phyloP scores from a whole-genome alignment of 2,329 filamentous ascomycete species.

The Colletotrichum orchidophilum region DNA sequence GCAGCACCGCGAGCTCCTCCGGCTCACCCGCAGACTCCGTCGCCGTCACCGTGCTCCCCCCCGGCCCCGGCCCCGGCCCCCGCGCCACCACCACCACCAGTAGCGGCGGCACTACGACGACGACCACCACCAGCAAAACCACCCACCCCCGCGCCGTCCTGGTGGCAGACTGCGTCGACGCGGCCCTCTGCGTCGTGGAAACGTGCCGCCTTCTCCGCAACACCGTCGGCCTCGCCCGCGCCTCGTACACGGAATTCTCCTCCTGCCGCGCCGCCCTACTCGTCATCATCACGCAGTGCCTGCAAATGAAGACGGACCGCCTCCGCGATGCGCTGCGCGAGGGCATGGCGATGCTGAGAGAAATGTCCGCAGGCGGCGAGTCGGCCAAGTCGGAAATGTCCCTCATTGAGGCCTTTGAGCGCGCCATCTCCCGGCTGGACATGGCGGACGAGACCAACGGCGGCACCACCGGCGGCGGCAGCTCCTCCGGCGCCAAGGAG shows the following conservation, averaged over 20 bases:
- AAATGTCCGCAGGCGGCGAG: conserved; percentile 62
- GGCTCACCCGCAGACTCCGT: conserved; percentile 40
- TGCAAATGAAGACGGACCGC: conserved; percentile 48
- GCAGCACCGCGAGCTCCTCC: conserved; percentile 42
- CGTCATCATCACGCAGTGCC: conserved; percentile 53
- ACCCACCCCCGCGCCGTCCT: conserved; percentile 47
- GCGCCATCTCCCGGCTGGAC: conserved; percentile 56
- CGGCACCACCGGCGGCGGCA: background rate
- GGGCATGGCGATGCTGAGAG: conserved; percentile 60
- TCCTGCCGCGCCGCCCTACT: conserved; percentile 63
- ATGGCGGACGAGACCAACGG: conserved; percentile 46
- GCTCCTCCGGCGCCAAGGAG: conserved; percentile 43
- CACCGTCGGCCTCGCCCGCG: conserved; percentile 61
- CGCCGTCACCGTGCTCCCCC: conserved; percentile 3
- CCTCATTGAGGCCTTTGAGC: conserved; percentile 62
- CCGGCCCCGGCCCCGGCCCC: too few relatives aligned
- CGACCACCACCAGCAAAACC: conserved; percentile 31
- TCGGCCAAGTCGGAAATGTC: conserved; percentile 62
- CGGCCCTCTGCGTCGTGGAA: conserved; percentile 59
- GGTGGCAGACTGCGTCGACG: conserved; percentile 62
- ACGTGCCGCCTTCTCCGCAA: conserved; percentile 59
- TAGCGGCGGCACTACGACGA: conserved; percentile 32
- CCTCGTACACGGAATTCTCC: conserved; percentile 66
- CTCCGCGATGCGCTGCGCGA: conserved; percentile 57
- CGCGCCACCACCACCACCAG: too few relatives aligned